Evolutionary conservation across 2,329 filamentous ascomycete species (phyloP), one percentile per base, ranked within the genome.

Genomic region (Calonectria hongkongensis): DNA sequence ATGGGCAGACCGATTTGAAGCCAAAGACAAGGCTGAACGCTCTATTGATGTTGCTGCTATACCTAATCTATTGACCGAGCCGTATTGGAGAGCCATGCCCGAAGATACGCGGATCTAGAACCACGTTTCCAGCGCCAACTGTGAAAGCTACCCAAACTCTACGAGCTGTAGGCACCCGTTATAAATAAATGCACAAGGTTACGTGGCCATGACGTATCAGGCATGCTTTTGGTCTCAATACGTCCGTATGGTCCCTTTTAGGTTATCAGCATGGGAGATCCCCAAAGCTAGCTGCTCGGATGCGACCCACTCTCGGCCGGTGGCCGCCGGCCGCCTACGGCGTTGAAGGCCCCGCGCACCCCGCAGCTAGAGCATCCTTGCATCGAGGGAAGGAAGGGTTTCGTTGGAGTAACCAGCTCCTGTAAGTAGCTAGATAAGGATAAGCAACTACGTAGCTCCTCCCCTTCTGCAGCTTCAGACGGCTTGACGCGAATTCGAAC

Each of bases 341-440:
- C 54, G 21, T 41, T 16, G 21, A 13, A 25, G 4, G n/a, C 54
- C 54, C 54, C 54, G 30, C 54, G 30, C 36, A 39, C 54, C 43
- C 36, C 54, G 33, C 54, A 21, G 54, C 54, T 36, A 56, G 36
- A 56, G 28, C 30, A 60, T 33, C 54, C 36, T 41, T 60, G 54
- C 54, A 60, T 60, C 33, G 18, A 60, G 54, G 25, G 13, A n/a
- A n/a, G 15, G 16, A n/a, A 41, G 36, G 54, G 54, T 60, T 41
- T 60, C 33, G 33, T 27, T 60, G 54, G 33, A 60, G 54, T 41
- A 60, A 60, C 12, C 25, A 27, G 36, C 54, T 60, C 54, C 33
- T 58, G 54, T 58, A 58, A 60, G 54, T 28, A 21, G 2, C 21
- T 21, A 60, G 54, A 60, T 60, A 60, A 60, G 54, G 54, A 60